Evolutionary conservation across 2,329 filamentous ascomycete species (phyloP).

Genomic region (Trichoderma lentiforme): DNA sequence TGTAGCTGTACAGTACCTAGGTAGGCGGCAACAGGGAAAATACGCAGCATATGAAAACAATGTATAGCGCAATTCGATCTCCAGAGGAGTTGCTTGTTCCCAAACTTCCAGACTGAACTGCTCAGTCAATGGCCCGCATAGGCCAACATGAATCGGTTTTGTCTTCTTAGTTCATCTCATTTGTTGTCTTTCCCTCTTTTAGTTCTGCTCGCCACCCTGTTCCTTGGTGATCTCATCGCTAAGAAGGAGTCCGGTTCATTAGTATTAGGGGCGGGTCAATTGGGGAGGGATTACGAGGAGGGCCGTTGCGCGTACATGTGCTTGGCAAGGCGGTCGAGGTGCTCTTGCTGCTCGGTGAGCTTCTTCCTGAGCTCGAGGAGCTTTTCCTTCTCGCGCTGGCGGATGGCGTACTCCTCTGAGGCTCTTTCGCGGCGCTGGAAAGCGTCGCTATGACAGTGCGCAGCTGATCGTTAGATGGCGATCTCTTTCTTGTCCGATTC

Average conservation of each 20-base stretch:
- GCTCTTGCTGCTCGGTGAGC: conserved; percentile 73
- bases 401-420: conserved; percentile 79
- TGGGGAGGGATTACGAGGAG: conserved; percentile 32
- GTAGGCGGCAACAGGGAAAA: conserved; percentile 22
- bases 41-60: neutral
- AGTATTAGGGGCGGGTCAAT: neutral
- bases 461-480: neutral
- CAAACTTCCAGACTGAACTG: neutral
- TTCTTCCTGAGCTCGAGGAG: conserved; percentile 70
- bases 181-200: conserved; percentile 27
- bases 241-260: conserved; percentile 19
- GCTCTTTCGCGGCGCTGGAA: conserved; percentile 92
- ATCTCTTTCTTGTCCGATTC: neutral
- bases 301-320: conserved; percentile 63
- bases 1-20: conserved; percentile 40
- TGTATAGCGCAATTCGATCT: neutral
- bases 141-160: conserved; percentile 16
- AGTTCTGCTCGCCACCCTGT: conserved; percentile 66
- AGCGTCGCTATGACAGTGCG: conserved; percentile 61
- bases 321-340: conserved; percentile 79
- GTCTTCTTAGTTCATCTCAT: neutral
- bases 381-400: conserved; percentile 87
- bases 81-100: neutral
- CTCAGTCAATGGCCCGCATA: neutral
- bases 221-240: conserved; percentile 76